Conservation (phyloP, 805 yeast genomes). For the Wickerhamomyces sydowiorum region DNA sequence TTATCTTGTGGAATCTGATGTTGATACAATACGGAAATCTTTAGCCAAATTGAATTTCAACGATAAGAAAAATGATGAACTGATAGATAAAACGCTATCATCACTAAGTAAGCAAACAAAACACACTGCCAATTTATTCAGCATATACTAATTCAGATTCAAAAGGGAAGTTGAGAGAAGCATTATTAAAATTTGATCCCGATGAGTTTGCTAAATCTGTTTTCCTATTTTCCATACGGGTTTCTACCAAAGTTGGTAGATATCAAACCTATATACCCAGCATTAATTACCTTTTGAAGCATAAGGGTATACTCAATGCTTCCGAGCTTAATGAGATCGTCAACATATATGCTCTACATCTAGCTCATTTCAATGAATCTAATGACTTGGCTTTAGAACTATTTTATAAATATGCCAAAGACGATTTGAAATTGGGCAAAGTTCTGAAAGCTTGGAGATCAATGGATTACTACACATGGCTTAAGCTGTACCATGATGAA, state of each 20-base stretch:
- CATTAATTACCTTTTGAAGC: slow-evolving; percentile 29
- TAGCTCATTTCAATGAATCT: slow-evolving; percentile 19
- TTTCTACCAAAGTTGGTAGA: slow-evolving; percentile 42
- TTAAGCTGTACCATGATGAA: slow-evolving; percentile 17
- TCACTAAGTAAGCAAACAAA: slow-evolving; percentile 26
- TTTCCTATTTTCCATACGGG: slow-evolving; percentile 42
- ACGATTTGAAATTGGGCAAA: slow-evolving; percentile 29
- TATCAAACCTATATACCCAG: slow-evolving; percentile 56
- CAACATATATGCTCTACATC: slow-evolving; percentile 39
- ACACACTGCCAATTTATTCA: no score
- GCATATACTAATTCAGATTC: not conserved
- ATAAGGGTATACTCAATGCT: slow-evolving; percentile 13
- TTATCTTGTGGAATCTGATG: not conserved
- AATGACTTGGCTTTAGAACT: slow-evolving; percentile 12
- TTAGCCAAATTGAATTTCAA: not conserved
- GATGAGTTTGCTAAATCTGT: slow-evolving; percentile 41
- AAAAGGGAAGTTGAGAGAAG: slow-evolving; percentile 49
- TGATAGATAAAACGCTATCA: slow-evolving; percentile 28
- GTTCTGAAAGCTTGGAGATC: slow-evolving; percentile 27
- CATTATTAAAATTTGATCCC: slow-evolving; percentile 34
- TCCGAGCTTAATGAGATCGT: slow-evolving; percentile 36
- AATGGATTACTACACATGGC: slow-evolving; percentile 29
- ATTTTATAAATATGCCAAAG: slow-evolving; percentile 23
- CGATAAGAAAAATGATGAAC: slow-evolving; percentile 1
- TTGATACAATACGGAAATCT: not conserved